Conservation (phyloP, 202 grass and related monocot genomes). For the Musa balbisiana region DNA sequence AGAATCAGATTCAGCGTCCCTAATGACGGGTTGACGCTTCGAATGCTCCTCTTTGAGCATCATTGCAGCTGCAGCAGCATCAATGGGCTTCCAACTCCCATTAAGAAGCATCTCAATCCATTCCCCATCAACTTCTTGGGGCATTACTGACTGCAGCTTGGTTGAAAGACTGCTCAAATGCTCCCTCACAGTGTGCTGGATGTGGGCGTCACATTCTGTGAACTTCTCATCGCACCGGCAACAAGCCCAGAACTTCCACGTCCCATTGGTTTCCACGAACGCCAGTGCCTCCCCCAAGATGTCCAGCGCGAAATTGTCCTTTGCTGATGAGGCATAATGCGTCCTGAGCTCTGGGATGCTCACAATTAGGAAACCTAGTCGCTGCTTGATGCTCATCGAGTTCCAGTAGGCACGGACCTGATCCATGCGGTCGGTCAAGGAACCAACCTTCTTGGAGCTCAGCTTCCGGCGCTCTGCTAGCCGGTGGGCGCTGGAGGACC, state of each 20-base stretch:
- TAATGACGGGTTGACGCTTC: background rate
- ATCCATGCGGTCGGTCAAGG: constrained; percentile 34
- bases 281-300: constrained; percentile 44
- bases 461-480: constrained; percentile 43
- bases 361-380: constrained; percentile 41
- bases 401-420: constrained; percentile 71
- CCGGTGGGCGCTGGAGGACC: constrained; percentile 33
- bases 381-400: constrained; percentile 35
- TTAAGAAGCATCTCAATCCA: constrained; percentile 58
- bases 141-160: constrained; percentile 37
- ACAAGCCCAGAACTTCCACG: constrained; percentile 74
- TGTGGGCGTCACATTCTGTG: constrained; percentile 24
- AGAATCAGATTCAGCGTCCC: constrained; percentile 14
- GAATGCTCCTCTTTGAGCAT: constrained; percentile 50
- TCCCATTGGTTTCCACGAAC: constrained; percentile 32
- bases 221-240: constrained; percentile 49
- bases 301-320: constrained; percentile 29
- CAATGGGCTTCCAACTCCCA: constrained; percentile 62
- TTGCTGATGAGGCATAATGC: constrained; percentile 36
- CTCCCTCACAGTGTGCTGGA: constrained; percentile 32
- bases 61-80: constrained; percentile 42
- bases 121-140: constrained; percentile 47
- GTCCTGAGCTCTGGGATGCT: constrained; percentile 50
- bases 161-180: constrained; percentile 43
- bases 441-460: constrained; percentile 36